Evolutionary conservation across 2,329 filamentous ascomycete genomes (phyloP).

Genomic region (Macroventuria anomochaeta): DNA sequence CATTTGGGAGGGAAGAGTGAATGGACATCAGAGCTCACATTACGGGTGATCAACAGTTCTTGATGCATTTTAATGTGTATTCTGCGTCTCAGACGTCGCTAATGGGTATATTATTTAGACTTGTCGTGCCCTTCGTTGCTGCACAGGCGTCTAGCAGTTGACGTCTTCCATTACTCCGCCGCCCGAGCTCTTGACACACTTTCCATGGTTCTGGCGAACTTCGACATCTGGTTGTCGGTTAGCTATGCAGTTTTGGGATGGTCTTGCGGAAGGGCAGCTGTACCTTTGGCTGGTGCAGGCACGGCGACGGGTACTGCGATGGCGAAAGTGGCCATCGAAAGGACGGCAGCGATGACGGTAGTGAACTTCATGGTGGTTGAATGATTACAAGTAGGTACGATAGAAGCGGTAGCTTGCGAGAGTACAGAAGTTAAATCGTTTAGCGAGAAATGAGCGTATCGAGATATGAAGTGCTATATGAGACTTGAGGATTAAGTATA

Average conservation of each 20-base stretch:
- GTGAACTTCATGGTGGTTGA: slow-evolving; percentile 47
- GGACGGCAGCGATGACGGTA: slow-evolving; percentile 39
- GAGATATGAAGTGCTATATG: too few relatives aligned
- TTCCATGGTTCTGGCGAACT: slow-evolving; percentile 46
- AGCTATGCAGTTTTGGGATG: slow-evolving; percentile 3
- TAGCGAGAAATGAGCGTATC: slow-evolving; percentile 42
- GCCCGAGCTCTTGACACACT: slow-evolving; percentile 39
- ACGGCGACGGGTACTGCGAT: slow-evolving; percentile 42
- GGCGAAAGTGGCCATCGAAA: slow-evolving; percentile 46
- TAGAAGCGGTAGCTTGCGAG: too few relatives aligned
- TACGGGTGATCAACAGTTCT: too few relatives aligned
- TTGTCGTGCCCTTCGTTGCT: not conserved
- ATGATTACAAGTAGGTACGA: too few relatives aligned
- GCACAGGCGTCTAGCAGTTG: slow-evolving; percentile 25
- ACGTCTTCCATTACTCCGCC: slow-evolving; percentile 30
- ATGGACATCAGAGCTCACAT: too few relatives aligned
- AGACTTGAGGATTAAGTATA: slow-evolving; percentile 10
- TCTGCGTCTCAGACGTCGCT: slow-evolving; percentile 10
- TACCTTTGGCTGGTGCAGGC: slow-evolving; percentile 37
- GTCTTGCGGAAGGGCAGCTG: not conserved
- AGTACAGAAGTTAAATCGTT: too few relatives aligned
- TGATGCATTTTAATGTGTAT: too few relatives aligned
- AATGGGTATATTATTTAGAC: slow-evolving; percentile 7
- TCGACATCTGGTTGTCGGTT: slow-evolving; percentile 29
- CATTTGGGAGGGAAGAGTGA: too few relatives aligned